Evolutionary conservation across 495 filamentous ascomycete species (phyloP).

Genomic region (Rhypophila decipiens): DNA sequence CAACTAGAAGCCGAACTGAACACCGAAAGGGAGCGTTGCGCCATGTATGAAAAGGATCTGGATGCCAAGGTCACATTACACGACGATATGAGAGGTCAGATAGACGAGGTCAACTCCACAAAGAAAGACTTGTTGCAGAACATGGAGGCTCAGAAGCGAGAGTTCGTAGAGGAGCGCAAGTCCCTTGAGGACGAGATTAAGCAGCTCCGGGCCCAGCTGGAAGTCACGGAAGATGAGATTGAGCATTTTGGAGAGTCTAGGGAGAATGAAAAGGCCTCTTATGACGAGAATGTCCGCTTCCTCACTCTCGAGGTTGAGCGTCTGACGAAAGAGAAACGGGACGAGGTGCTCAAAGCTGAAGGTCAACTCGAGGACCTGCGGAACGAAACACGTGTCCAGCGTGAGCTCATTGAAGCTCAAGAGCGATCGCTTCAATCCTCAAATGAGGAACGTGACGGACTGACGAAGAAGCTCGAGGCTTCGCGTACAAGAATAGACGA

Average conservation of each 20-base stretch:
- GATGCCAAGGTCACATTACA: constrained; percentile 50
- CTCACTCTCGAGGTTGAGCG: constrained; percentile 66
- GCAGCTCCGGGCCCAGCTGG: constrained; percentile 64
- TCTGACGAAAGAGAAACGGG: constrained; percentile 47
- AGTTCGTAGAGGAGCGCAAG: constrained; percentile 79
- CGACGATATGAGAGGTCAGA: constrained; percentile 59
- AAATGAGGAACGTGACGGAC: constrained; percentile 43
- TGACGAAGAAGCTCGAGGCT: constrained; percentile 46
- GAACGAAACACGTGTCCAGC: constrained; percentile 49
- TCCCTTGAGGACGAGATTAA: constrained; percentile 73
- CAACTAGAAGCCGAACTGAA: constrained; percentile 73
- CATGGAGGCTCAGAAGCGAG: constrained; percentile 81
- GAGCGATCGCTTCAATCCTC: constrained; percentile 47
- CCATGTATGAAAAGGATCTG: constrained; percentile 56
- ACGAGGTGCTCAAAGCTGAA: constrained; percentile 51
- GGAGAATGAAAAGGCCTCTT: constrained; percentile 65
- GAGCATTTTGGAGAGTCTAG: constrained; percentile 76
- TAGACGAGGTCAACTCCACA: constrained; percentile 79
- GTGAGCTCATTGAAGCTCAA: constrained; percentile 46
- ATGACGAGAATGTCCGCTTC: constrained; percentile 60
- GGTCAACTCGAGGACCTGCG: constrained; percentile 50
- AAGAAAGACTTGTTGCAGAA: constrained; percentile 94
- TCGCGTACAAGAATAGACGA: constrained; percentile 39
- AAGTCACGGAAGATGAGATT: constrained; percentile 86
- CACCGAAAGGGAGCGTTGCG: constrained; percentile 45